These are phyloP conservation scores for Leonotis leonurus DNA, from an alignment of 257 asterid genomes.

Conservation along the genomic window DNA sequence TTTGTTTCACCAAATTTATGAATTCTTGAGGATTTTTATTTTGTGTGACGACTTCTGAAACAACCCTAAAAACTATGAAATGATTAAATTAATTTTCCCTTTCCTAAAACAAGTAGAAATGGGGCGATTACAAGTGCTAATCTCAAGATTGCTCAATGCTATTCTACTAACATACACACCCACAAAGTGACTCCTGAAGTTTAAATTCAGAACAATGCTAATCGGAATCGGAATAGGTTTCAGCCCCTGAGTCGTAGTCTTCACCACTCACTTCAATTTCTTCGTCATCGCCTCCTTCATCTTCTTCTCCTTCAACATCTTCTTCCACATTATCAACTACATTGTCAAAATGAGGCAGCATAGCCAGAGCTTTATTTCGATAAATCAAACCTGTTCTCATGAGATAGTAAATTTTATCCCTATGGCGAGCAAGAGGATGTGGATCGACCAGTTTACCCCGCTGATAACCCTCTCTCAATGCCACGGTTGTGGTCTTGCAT, in stretches of 20 bases:
- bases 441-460: constrained; percentile 64
- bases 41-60: neutral
- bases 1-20: neutral
- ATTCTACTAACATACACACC: neutral
- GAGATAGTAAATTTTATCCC: constrained; percentile 70
- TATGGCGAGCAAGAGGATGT: constrained; percentile 57
- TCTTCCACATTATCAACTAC: constrained; percentile 34
- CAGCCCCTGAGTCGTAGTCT: constrained; percentile 35
- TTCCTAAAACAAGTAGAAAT: neutral
- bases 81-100: neutral
- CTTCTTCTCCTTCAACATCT: constrained; percentile 28
- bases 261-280: neutral
- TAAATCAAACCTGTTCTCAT: constrained; percentile 84
- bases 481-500: constrained; percentile 89
- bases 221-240: constrained; percentile 35
- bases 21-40: neutral
- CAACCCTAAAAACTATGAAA: neutral
- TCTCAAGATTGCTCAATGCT: neutral
- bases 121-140: neutral
- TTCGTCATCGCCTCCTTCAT: constrained; percentile 16
- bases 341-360: constrained; percentile 43
- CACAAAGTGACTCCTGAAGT: neutral
- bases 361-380: constrained; percentile 56
- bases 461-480: constrained; percentile 76
- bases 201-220: constrained; percentile 13